Base-by-base conservation (phyloP, 345 rosid genomes). In the Acer campestre region DNA sequence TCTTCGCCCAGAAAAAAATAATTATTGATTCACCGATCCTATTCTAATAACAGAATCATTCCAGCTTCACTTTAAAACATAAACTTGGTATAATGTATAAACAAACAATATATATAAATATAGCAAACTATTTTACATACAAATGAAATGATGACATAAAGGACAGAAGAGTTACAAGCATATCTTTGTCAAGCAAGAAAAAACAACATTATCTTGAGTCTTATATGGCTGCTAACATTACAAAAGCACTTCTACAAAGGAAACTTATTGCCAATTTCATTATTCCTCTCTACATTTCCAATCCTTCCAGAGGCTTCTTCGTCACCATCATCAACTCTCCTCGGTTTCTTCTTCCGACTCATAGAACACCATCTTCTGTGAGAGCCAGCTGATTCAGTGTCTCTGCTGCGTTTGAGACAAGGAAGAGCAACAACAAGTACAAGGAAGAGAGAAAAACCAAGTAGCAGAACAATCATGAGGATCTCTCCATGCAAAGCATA, bases 401-500 rank as follows among this genome's bases (percentile, higher is more conserved):
- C 61, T 80, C 77, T 79, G 1, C 72, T 75, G 44, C 78, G 84
- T 62, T 78, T 88, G 70, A 88, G 80, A 70, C 82, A 84, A 74
- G 89, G 89, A 67, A 84, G 64, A 42, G 86, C 61, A 0, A 86
- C 59, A 23, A 90, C 31, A 35, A 82, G 72, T 17, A 84, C 23
- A 71, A 88, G 86, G 74, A 85, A 87, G 46, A 78, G 18, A 25
- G 86, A 76, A 71, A 90, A 88, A 75, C 80, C 1, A 22, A 74
- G 6, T 2, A 86, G 83, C 44, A 84, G 49, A 70, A 79, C 61
- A 22, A 86, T 7, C 82, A 77, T 69, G 77, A 78, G 31, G 74
- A 88, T 84, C 82, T 81, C 85, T 48, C 93, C 91, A 49, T 90
- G 85, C 67, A 86, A 67, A 14, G 82, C 89, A 35, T 84, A 90